Base-by-base conservation (phyloP, 257 asterid species). In the Solanum paucissectum region DNA sequence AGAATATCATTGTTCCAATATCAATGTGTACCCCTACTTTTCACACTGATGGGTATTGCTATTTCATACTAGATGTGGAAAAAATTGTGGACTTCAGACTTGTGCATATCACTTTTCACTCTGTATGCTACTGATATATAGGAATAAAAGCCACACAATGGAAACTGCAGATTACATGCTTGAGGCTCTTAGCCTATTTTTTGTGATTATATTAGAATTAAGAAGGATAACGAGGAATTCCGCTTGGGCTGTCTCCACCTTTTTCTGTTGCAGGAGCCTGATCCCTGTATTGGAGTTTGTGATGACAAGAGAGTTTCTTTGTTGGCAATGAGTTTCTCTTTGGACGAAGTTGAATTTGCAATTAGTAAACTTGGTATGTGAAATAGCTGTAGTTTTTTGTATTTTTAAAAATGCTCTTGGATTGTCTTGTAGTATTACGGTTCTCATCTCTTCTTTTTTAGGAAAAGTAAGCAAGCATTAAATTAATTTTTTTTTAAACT, bases 301-400 rank as follows among this genome's bases (percentile, higher is more conserved):
- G 95, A 93, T 12, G 93, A 93, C 90, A 96, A 97, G 89, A 92
- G 89, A 52, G 72, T 90, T 77, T 85, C 94, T 13, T 89, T 97
- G 91, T 90, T 97, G 83, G 93, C 91, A 82, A 97, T 97, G 99
- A 95, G 93, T 87, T 96, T 97, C 94, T 89, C 98, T 76, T 83
- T 88, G 83, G 93, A 89, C 88, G 99, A 96, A 90, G 95, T 95
- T 87, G 90, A 91, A 83, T 93, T 91, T 91, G 98, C 99, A 69
- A 87, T 97, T 90, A 91, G 90, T 88, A 96, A 91, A 92, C 96
- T 94, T 92, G 99, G 99, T 97, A 90, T 13, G 98, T 92, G 82
- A 89, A 87, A 89, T 82, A 64, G 69, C 20, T 77, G 88, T 77
- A 75, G 55, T 84, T 71, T 87, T 90, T 86, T 89, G 74, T 69